Evolutionary conservation across 305 asterid genomes (phyloP), one percentile per base, ranked within the genome.

Genomic region (Fraxinus latifolia): DNA sequence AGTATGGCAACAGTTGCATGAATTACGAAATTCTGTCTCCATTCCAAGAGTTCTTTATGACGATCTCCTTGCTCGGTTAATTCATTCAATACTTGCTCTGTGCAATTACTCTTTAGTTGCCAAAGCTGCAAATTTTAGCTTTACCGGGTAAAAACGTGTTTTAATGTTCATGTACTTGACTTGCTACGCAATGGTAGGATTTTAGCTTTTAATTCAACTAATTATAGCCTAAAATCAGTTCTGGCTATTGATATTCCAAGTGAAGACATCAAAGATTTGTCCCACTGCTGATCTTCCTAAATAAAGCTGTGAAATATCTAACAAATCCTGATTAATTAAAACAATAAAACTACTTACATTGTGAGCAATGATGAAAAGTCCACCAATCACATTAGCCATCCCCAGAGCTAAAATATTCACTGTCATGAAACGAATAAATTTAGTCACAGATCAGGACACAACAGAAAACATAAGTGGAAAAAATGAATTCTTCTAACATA

Each of bases 371-470:
- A 95, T 74, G 79, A 91, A 85, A 23, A 94, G 83, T 53, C 99
- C 99, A 36, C 99, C 98, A 70, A 93, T 77, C 85, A 95, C 87
- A 89, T 90, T 93, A 80, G 98, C 99, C 87, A 90, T 77, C 82
- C 92, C 94, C 34, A 94, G 85, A 76, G 95, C 95, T 55, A 94
- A 79, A 77, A 90, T 83, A 21, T 91, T 89, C 91, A 92, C 60
- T 50, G 67, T 17, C 47, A 9, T 39, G 47, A 9, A 39, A 39
- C 47, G 47, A 39, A 8, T 39, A 9, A 39, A 39, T 39, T 9
- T 39, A 39, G 47, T 39, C 47, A 39, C 47, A 39, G 14, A 7
- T 39, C 47, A 39, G 47, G 47, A 39, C 47, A 8, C 47, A 39
- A 39, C 47, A 37, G 11, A 39, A 39, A 39, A 39, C 14, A 39